Percentiles rank a stretch among this genome's conserved stretches.
These are phyloP conservation scores for Trichothecium sympodiale DNA, from an alignment of 2,329 filamentous ascomycete genomes.

Conservation along the genomic window DNA sequence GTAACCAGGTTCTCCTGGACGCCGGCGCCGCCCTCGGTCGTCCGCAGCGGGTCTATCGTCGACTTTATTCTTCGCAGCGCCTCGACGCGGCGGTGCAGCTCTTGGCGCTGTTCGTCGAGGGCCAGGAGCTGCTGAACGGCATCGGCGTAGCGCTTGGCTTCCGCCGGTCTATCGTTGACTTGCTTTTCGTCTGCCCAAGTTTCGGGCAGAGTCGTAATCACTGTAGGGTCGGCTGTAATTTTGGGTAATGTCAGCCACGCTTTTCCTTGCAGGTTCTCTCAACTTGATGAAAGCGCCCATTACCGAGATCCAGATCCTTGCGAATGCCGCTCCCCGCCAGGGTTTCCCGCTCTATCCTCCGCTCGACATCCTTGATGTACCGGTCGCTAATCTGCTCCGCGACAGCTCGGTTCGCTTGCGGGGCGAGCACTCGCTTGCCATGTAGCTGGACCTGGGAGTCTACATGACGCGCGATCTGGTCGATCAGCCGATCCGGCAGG, in stretches of 20 bases:
- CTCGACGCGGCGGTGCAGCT: conserved; percentile 28
- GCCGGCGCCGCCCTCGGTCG: conserved; percentile 17
- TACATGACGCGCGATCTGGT: conserved; percentile 45
- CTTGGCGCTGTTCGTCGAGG: conserved; percentile 29
- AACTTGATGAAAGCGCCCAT: conserved; percentile 5
- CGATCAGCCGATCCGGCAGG: conserved; percentile 37
- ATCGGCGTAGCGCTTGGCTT: conserved; percentile 40
- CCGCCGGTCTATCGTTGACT: conserved; percentile 24
- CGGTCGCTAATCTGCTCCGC: conserved; percentile 61
- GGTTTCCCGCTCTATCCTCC: conserved; percentile 19
- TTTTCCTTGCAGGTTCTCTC: too few species aligned
- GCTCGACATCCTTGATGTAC: conserved; percentile 41
- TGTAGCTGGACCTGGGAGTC: conserved; percentile 56
- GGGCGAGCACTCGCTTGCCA: conserved; percentile 52
- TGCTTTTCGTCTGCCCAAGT: conserved; percentile 34
- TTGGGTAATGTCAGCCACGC: too few species aligned
- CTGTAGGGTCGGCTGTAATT: conserved; percentile 24
- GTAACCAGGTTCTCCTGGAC: conserved; percentile 59
- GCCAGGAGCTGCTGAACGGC: conserved; percentile 35
- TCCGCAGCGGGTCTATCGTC: conserved; percentile 33
- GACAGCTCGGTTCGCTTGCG: conserved; percentile 58
- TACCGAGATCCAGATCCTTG: conserved; percentile 34
- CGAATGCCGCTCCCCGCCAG: conserved; percentile 24
- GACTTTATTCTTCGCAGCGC: conserved; percentile 36
- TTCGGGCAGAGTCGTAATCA: conserved; percentile 34